A percentile compares a stretch with the other conserved stretches of the same genome.
These are phyloP conservation scores for Penicillium glabrum DNA, from an alignment of 2,329 filamentous ascomycete species.

Conservation along the genomic window DNA sequence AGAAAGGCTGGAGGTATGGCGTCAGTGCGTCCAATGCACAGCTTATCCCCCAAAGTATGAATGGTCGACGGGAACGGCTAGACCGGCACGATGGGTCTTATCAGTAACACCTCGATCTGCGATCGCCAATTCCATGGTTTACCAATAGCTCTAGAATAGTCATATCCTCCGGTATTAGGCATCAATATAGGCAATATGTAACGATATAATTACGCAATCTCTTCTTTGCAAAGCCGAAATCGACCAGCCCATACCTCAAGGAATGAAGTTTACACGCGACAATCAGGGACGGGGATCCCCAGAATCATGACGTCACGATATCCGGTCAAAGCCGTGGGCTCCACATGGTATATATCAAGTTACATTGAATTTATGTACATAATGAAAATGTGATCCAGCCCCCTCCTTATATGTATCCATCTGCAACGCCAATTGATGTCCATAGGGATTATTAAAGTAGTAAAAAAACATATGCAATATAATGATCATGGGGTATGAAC, in stretches of 20 bases:
- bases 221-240: not conserved
- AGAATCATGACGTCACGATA: constrained; percentile 14
- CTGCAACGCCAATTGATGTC: not conserved
- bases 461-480: not conserved
- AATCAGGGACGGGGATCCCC: not conserved
- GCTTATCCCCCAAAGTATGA: not conserved
- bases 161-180: not conserved
- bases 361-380: not conserved
- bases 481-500: not conserved
- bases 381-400: not conserved
- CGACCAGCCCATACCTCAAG: not conserved
- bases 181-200: not conserved
- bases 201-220: not conserved
- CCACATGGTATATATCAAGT: not conserved
- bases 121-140: not conserved
- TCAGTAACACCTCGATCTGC: not conserved
- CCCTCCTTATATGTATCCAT: not conserved
- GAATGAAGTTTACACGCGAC: not conserved
- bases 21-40: constrained; percentile 11
- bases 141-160: not conserved
- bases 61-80: constrained; percentile 17
- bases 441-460: not conserved
- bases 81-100: constrained; percentile 13
- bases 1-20: constrained; percentile 3
- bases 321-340: constrained; percentile 1